Percentiles rank a stretch among this genome's conserved stretches.
Evolutionary conservation across 352 stramenopile genomes (phyloP).

Genomic region (Globisporangium iwayamae): DNA sequence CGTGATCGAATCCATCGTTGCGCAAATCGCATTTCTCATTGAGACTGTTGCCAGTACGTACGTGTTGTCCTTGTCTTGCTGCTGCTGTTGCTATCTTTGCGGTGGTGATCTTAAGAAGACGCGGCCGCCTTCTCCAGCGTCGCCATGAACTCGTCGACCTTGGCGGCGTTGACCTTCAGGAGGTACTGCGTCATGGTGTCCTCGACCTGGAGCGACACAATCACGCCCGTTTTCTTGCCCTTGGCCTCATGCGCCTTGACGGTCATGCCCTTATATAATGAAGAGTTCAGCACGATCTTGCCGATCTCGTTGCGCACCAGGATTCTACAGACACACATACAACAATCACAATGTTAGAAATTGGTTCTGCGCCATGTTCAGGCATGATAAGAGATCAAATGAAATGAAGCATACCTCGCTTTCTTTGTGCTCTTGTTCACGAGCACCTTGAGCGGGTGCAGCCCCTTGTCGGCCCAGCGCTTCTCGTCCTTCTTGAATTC

Average conservation of each 20-base stretch:
- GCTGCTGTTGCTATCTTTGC: background rate
- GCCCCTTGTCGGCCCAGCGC: slow-evolving; percentile 83
- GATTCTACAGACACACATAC: slow-evolving; percentile 32
- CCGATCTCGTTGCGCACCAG: slow-evolving; percentile 82
- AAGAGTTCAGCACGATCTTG: slow-evolving; percentile 84
- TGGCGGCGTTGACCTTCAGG: slow-evolving; percentile 67
- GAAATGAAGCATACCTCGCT: slow-evolving; percentile 30
- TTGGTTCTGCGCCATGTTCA: background rate
- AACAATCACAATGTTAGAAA: slow-evolving; percentile 11
- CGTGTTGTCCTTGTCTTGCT: background rate
- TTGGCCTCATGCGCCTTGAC: slow-evolving; percentile 64
- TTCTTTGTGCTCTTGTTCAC: slow-evolving; percentile 73
- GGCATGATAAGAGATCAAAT: background rate
- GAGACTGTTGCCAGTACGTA: background rate
- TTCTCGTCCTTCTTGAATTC: slow-evolving; percentile 88
- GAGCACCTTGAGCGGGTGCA: slow-evolving; percentile 77
- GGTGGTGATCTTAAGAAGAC: slow-evolving; percentile 1
- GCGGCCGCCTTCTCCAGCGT: slow-evolving; percentile 36
- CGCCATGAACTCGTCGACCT: slow-evolving; percentile 62
- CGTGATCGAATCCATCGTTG: background rate
- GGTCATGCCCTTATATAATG: slow-evolving; percentile 75
- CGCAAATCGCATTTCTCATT: background rate
- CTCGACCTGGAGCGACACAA: slow-evolving; percentile 64
- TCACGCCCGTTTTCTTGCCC: slow-evolving; percentile 73
- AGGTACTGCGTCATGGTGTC: slow-evolving; percentile 59